phyloP scores from a whole-genome alignment of 2,329 filamentous ascomycete species.

The Penicillium oxalicum region DNA sequence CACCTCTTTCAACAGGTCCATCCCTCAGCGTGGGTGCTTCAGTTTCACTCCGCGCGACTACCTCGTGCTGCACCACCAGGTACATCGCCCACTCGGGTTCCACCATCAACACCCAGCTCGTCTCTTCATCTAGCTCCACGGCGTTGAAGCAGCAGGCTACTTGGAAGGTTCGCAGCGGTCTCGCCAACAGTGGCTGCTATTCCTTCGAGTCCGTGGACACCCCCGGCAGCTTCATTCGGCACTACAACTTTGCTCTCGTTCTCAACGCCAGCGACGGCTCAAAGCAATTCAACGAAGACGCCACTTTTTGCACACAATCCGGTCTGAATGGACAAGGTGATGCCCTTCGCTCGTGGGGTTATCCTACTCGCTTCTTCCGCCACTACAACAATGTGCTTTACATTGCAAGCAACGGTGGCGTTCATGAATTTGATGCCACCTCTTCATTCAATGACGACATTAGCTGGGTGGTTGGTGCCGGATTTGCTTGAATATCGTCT shows the following conservation, averaged over 20 bases:
- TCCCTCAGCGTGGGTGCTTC: slow-evolving; percentile 46
- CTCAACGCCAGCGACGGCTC: slow-evolving; percentile 49
- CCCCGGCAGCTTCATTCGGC: slow-evolving; percentile 54
- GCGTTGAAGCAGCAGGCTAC: slow-evolving; percentile 49
- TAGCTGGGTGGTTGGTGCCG: slow-evolving; percentile 44
- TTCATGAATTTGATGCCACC: slow-evolving; percentile 49
- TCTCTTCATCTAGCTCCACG: slow-evolving; percentile 47
- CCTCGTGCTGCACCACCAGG: slow-evolving; percentile 48
- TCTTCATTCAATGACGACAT: slow-evolving; percentile 50
- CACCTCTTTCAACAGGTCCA: slow-evolving; percentile 46
- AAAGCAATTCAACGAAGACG: slow-evolving; percentile 56
- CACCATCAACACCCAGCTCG: slow-evolving; percentile 51
- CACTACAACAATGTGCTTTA: slow-evolving; percentile 48
- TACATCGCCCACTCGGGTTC: slow-evolving; percentile 51
- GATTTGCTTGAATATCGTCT: slow-evolving; percentile 38
- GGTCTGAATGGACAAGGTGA: slow-evolving; percentile 48
- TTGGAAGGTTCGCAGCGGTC: slow-evolving; percentile 51
- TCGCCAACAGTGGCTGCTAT: slow-evolving; percentile 52
- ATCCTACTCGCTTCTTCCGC: slow-evolving; percentile 55
- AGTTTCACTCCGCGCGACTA: slow-evolving; percentile 52
- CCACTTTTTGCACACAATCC: slow-evolving; percentile 55
- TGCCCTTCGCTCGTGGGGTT: slow-evolving; percentile 54
- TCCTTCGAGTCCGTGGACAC: slow-evolving; percentile 58
- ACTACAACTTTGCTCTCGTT: slow-evolving; percentile 49
- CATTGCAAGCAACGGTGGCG: slow-evolving; percentile 50